Evolutionary conservation across 352 stramenopile genomes (phyloP).

Genomic region (Globisporangium polare): DNA sequence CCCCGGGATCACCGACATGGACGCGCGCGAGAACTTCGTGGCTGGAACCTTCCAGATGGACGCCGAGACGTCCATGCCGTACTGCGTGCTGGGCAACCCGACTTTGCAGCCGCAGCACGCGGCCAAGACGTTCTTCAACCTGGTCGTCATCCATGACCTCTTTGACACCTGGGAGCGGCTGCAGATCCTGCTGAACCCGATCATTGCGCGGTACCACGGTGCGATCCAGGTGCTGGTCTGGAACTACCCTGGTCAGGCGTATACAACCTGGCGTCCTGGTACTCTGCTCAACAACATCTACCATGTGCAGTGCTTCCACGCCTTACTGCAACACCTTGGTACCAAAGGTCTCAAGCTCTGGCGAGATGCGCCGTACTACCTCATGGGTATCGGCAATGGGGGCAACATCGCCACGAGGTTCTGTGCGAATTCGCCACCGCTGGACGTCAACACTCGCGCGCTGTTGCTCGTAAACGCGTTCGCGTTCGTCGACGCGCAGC

Average conservation of each 20-base stretch:
- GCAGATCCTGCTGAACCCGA: constrained; percentile 91
- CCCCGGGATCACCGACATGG: constrained; percentile 39
- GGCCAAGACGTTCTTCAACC: constrained; percentile 86
- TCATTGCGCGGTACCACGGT: constrained; percentile 87
- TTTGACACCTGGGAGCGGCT: constrained; percentile 94
- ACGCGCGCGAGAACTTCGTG: constrained; percentile 46
- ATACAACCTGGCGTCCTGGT: constrained; percentile 89
- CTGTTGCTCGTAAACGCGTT: constrained; percentile 91
- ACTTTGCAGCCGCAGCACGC: constrained; percentile 10
- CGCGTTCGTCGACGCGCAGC: constrained; percentile 83
- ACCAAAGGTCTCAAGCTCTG: constrained; percentile 27
- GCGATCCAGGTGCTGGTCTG: constrained; percentile 88
- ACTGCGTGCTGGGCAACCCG: constrained; percentile 79
- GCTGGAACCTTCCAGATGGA: constrained; percentile 88
- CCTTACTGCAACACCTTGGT: constrained; percentile 67
- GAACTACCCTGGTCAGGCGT: constrained; percentile 96
- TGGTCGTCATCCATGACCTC: constrained; percentile 94
- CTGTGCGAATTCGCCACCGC: constrained; percentile 40
- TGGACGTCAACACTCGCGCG: constrained; percentile 62
- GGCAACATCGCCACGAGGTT: constrained; percentile 87
- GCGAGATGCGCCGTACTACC: constrained; percentile 86
- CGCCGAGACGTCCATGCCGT: constrained; percentile 90
- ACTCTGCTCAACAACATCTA: constrained; percentile 92
- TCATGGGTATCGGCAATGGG: constrained; percentile 92
- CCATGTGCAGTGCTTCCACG: constrained; percentile 81